Conservation (phyloP, 208 protist genomes). For the Novymonas esmeraldas region DNA sequence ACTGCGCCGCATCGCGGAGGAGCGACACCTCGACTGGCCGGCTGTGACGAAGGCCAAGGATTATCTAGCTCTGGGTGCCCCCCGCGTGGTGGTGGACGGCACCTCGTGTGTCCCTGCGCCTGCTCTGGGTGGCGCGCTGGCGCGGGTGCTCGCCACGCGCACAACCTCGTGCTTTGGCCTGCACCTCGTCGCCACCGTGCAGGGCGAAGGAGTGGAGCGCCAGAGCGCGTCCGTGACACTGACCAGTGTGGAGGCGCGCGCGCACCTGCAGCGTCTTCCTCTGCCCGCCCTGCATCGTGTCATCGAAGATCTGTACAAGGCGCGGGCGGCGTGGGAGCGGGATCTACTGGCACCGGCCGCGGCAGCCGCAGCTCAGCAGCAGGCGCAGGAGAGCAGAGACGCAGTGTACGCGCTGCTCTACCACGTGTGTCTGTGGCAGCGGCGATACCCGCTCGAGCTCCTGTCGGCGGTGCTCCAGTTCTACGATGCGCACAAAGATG, state of each 20-base stretch:
- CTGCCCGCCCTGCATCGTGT: slow-evolving; percentile 27
- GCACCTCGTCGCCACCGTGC: slow-evolving; percentile 20
- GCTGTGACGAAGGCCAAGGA: too few species aligned
- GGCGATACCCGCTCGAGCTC: slow-evolving; percentile 63
- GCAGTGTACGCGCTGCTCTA: slow-evolving; percentile 45
- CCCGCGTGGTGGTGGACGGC: neutral
- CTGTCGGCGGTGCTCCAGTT: slow-evolving; percentile 44
- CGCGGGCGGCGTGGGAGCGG: slow-evolving; percentile 24
- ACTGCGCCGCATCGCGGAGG: neutral
- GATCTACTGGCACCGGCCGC: slow-evolving; percentile 20
- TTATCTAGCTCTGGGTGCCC: neutral
- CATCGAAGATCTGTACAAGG: slow-evolving; percentile 13
- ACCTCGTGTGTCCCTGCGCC: neutral
- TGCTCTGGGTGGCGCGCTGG: neutral
- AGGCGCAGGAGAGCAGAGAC: neutral
- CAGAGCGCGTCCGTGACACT: neutral
- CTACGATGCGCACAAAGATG: slow-evolving; percentile 19
- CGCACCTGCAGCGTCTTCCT: slow-evolving; percentile 24
- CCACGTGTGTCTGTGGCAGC: slow-evolving; percentile 78
- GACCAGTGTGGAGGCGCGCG: slow-evolving; percentile 4
- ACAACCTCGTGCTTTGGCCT: slow-evolving; percentile 17
- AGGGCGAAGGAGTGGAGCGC: slow-evolving; percentile 9
- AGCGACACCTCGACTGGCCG: slow-evolving; percentile 4
- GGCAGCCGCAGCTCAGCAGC: slow-evolving; percentile 3
- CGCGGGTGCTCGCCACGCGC: slow-evolving; percentile 10